Evolutionary conservation across 345 rosid species (phyloP).

Genomic region (Rhodamnia rubescens): DNA sequence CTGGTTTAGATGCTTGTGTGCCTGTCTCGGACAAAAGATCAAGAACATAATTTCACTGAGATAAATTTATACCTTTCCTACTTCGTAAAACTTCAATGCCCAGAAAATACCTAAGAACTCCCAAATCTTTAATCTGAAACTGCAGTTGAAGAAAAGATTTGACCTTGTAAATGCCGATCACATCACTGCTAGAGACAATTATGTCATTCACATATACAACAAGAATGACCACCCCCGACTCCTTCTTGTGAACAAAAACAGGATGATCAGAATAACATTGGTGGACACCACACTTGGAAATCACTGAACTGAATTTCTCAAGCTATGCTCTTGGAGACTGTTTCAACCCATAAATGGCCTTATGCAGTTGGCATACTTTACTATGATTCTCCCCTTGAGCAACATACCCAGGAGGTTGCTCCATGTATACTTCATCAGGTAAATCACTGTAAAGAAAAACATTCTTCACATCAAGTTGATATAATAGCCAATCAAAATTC

Average conservation of each 20-base stretch:
- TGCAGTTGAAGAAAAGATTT: background rate
- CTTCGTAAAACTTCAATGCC: background rate
- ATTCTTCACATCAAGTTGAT: too few relatives aligned
- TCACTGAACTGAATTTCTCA: accelerated
- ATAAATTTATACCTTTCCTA: background rate
- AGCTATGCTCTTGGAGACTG: too few relatives aligned
- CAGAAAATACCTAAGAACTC: background rate
- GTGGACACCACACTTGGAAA: background rate
- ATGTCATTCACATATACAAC: background rate
- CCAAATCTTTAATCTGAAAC: too few relatives aligned
- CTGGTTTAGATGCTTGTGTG: background rate
- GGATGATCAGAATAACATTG: too few relatives aligned
- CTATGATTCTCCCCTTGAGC: too few relatives aligned
- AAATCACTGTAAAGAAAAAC: too few relatives aligned
- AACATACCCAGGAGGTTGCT: too few relatives aligned
- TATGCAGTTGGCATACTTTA: too few relatives aligned
- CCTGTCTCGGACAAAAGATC: background rate
- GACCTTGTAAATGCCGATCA: background rate
- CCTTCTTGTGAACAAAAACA: too few relatives aligned
- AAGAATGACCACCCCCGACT: background rate
- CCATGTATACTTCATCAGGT: background rate
- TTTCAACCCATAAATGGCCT: too few relatives aligned
- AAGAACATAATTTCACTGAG: background rate
- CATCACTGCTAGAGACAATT: background rate
- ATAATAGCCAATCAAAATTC: background rate